Evolutionary conservation across 176 grass and related monocot species (phyloP).

Genomic region (Triticum urartu): DNA sequence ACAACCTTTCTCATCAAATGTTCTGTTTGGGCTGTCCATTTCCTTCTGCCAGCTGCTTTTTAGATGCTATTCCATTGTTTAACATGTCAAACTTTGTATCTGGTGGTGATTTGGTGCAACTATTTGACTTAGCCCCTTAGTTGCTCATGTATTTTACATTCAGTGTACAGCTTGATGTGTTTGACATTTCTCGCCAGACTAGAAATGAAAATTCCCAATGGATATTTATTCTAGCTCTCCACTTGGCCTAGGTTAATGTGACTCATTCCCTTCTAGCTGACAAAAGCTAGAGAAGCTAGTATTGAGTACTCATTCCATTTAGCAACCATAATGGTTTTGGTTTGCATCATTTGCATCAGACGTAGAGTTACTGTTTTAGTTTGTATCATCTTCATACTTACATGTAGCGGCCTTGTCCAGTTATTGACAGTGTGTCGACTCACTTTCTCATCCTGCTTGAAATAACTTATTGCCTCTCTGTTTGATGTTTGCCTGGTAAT

Average conservation of each 20-base stretch:
- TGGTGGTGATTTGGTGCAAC: neutral
- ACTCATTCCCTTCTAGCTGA: neutral
- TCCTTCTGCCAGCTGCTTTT: neutral
- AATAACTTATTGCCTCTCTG: conserved; percentile 5
- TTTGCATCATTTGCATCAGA: conserved; percentile 11
- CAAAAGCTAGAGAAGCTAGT: conserved; percentile 19
- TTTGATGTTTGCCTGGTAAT: neutral
- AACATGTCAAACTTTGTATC: neutral
- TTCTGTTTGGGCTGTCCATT: neutral
- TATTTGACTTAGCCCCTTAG: neutral
- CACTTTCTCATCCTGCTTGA: neutral
- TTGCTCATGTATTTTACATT: conserved; percentile 18
- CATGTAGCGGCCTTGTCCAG: neutral
- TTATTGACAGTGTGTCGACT: neutral
- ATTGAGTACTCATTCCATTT: neutral
- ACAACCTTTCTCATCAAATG: neutral
- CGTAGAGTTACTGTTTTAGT: neutral
- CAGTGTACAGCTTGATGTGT: neutral
- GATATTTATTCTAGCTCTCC: conserved; percentile 29
- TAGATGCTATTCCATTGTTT: conserved; percentile 3
- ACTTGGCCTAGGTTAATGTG: conserved; percentile 22
- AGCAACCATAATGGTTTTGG: neutral
- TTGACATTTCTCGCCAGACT: conserved; percentile 7
- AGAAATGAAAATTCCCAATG: neutral
- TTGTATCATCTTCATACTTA: neutral